Evolutionary conservation across 495 filamentous ascomycete species (phyloP), one percentile per base, ranked within the genome.

Genomic region (Xylaria castorea): DNA sequence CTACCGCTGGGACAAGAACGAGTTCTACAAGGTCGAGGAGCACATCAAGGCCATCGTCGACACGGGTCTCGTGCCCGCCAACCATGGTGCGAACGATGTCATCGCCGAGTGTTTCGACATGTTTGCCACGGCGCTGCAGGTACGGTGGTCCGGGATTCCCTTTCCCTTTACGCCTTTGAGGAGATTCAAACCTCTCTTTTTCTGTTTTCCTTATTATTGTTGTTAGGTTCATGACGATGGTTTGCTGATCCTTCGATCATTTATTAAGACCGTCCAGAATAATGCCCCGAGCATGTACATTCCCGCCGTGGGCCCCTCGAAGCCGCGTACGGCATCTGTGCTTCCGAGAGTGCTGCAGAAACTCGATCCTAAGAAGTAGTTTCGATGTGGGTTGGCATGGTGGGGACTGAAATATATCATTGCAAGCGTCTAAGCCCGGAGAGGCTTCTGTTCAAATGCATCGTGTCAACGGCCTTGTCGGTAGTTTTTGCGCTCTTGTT

Each of bases 21-120:
- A 87, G 73, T 84, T 87, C 70, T 69, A 68, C 40, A 83, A 83
- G 51, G 77, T 86, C 30, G 81, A 84, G 72, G 84, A 86, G 62
- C 81, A 79, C 68, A 76, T 88, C 62, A 83, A 83, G 77, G 81
- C 83, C 38, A 69, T 86, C 18, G 77, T 85, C 42, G 83, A 85
- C 71, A 84, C 83, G 18, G 80, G 82, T 68, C 80, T 86, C 44
- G 77, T 85, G 46, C 81, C 83, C 20, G 74, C 65, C 0, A 73
- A 74, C 11, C 79, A 83, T 22, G 74, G 76, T 18, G 80, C 83
- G 60, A 83, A 85, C 71, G 80, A 83, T 6, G 77, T 81, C 0
- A 73, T 85, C 57, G 78, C 75, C 22, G 77, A 76, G 14, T 86
- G 83, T 70, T 86, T 79, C 61, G 72, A 74, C n/a, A 75, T 78